Evolutionary conservation across 1,284 basidiomycete genomes (phyloP).

Genomic region (Heterobasidion parviporum): DNA sequence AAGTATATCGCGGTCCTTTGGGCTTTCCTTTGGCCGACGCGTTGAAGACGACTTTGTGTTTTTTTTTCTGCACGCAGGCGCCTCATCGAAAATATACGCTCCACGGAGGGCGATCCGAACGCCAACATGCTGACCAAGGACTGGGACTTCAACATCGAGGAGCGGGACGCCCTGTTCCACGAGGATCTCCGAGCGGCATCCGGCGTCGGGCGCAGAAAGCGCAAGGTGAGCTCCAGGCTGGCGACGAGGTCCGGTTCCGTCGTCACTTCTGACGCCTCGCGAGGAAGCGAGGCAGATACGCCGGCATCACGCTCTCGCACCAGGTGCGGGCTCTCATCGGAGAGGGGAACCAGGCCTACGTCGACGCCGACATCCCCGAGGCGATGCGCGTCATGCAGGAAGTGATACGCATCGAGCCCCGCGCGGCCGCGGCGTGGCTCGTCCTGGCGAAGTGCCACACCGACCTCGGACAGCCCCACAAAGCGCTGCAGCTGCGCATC

Average conservation of each 20-base stretch:
- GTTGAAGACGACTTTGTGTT: neutral
- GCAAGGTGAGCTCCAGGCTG: slow-evolving; percentile 27
- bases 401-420: slow-evolving; percentile 89
- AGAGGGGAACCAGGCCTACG: slow-evolving; percentile 83
- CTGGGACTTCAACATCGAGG: slow-evolving; percentile 63
- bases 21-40: neutral
- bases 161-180: slow-evolving; percentile 57
- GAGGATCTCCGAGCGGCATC: slow-evolving; percentile 65
- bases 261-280: neutral
- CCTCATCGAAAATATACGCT: slow-evolving; percentile 53
- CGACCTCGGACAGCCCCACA: slow-evolving; percentile 59
- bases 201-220: slow-evolving; percentile 53
- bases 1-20: neutral
- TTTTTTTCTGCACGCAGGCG: slow-evolving; percentile 32
- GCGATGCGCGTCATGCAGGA: slow-evolving; percentile 83
- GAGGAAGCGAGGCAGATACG: slow-evolving; percentile 27
- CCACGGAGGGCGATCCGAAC: slow-evolving; percentile 36
- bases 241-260: neutral
- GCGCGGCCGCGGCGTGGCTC: slow-evolving; percentile 78
- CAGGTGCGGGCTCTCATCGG: slow-evolving; percentile 81
- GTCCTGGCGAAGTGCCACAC: slow-evolving; percentile 78
- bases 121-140: slow-evolving; percentile 44
- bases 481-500: slow-evolving; percentile 78
- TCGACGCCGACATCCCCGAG: slow-evolving; percentile 59
- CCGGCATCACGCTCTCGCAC: slow-evolving; percentile 60